These are phyloP conservation scores for Bacidia gigantensis DNA, from an alignment of 495 filamentous ascomycete genomes.

Conservation along the genomic window DNA sequence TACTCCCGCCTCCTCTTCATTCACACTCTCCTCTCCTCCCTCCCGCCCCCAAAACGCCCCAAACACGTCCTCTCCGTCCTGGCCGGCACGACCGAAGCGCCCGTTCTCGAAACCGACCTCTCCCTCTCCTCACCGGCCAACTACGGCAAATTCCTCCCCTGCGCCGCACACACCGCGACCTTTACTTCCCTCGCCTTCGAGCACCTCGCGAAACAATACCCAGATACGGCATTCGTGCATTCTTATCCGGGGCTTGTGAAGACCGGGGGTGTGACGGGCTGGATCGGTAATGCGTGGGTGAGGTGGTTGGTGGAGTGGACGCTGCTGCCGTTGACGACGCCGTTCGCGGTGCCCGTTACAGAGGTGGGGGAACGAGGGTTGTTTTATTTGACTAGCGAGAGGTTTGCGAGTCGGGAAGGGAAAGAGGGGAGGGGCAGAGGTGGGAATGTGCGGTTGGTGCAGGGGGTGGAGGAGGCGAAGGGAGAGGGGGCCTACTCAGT, in stretches of 20 bases:
- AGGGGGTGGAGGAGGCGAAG: constrained; percentile 1
- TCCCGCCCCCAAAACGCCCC: background rate
- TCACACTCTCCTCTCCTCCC: constrained; percentile 1
- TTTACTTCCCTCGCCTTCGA: constrained; percentile 24
- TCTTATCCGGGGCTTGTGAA: constrained; percentile 27
- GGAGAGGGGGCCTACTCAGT: constrained; percentile 2
- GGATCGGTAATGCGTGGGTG: background rate
- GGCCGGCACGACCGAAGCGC: constrained; percentile 1
- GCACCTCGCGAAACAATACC: constrained; percentile 20
- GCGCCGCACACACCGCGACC: constrained; percentile 15
- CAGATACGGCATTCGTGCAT: constrained; percentile 24
- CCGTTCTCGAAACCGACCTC: background rate
- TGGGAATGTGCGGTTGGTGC: background rate
- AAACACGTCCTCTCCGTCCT: constrained; percentile 6
- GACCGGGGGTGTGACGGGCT: constrained; percentile 10
- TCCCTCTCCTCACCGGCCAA: background rate
- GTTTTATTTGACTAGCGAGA: constrained; percentile 2
- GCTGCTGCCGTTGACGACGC: background rate
- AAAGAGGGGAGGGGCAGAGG: background rate
- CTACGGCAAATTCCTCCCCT: constrained; percentile 1
- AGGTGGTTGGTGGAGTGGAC: background rate
- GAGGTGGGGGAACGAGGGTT: background rate
- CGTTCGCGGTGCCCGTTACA: background rate
- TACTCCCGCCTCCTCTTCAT: constrained; percentile 5
- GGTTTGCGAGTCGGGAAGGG: background rate